A percentile compares a stretch with the other conserved stretches of the same genome.
phyloP scores from a whole-genome alignment of 768 basidiomycete species.

The Leccinum variicolor region DNA sequence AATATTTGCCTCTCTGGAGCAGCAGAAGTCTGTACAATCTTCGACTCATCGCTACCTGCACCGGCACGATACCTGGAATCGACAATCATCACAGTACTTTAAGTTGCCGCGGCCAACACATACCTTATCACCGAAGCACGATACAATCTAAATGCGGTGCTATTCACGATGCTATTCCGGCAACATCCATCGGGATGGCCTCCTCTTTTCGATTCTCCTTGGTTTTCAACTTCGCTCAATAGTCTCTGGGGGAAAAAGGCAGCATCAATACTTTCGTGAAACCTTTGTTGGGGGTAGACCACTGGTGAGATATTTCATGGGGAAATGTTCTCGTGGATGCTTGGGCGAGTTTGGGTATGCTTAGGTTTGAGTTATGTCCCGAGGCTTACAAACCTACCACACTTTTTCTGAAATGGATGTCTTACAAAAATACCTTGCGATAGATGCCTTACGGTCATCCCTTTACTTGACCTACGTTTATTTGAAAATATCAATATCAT shows the following conservation, averaged over 20 bases:
- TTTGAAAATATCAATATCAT: too few species aligned
- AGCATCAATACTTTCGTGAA: slow-evolving; percentile 63
- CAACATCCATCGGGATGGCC: slow-evolving; percentile 60
- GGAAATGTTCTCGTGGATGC: too few species aligned
- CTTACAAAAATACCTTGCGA: background rate
- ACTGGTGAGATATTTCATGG: slow-evolving; percentile 33
- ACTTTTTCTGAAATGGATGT: slow-evolving; percentile 14
- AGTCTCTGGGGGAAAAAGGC: slow-evolving; percentile 59
- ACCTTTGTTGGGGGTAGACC: slow-evolving; percentile 53
- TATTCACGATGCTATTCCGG: slow-evolving; percentile 43
- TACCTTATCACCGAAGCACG: slow-evolving; percentile 42
- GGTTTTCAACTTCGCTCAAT: slow-evolving; percentile 50
- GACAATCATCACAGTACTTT: slow-evolving; percentile 35
- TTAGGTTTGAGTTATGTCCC: slow-evolving; percentile 12
- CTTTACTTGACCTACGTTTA: too few species aligned
- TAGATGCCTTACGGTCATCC: background rate
- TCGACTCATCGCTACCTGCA: slow-evolving; percentile 31
- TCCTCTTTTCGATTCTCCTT: slow-evolving; percentile 58
- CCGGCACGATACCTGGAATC: slow-evolving; percentile 41
- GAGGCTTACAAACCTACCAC: slow-evolving; percentile 17
- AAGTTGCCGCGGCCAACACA: slow-evolving; percentile 39
- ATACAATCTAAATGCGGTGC: slow-evolving; percentile 41
- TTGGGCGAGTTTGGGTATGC: too few species aligned
- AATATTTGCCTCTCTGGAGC: slow-evolving; percentile 20
- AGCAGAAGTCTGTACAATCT: slow-evolving; percentile 35